phyloP scores from a whole-genome alignment of 108 stramenopile genomes.

The Cyclotella sp. region DNA sequence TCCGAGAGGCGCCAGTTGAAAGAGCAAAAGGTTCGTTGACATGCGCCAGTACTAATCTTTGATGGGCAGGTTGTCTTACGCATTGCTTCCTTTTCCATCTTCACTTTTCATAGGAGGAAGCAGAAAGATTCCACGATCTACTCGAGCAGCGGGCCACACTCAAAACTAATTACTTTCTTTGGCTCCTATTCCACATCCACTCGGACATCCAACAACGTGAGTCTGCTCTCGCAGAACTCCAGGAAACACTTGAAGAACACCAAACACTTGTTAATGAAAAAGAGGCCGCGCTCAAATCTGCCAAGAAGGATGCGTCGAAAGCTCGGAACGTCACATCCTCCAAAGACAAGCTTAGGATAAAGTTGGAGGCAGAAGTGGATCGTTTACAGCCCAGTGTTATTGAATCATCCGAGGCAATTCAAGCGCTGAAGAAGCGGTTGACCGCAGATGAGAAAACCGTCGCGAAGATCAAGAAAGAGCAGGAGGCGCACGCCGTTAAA shows the following conservation, averaged over 20 bases:
- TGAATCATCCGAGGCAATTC: conserved; percentile 75
- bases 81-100: background rate
- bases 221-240: conserved; percentile 55
- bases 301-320: conserved; percentile 74
- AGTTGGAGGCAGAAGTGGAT: conserved; percentile 69
- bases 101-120: conserved; percentile 63
- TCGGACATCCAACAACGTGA: conserved; percentile 82
- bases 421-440: conserved; percentile 71
- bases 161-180: conserved; percentile 89
- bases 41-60: background rate
- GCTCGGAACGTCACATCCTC: conserved; percentile 62
- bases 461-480: conserved; percentile 63
- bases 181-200: conserved; percentile 93
- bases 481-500: conserved; percentile 62
- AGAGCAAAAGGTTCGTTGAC: conserved; percentile 83
- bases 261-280: conserved; percentile 64
- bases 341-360: conserved; percentile 77
- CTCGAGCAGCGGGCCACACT: conserved; percentile 70
- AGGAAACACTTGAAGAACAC: conserved; percentile 66
- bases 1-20: conserved; percentile 89
- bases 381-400: conserved; percentile 78
- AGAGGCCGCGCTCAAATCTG: conserved; percentile 65
- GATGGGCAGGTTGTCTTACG: background rate
- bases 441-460: conserved; percentile 64
- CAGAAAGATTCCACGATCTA: conserved; percentile 84